Evolutionary conservation across 495 filamentous ascomycete genomes (phyloP), one percentile per base, ranked within the genome.

Genomic region (Hyphodiscus hymeniophilus): DNA sequence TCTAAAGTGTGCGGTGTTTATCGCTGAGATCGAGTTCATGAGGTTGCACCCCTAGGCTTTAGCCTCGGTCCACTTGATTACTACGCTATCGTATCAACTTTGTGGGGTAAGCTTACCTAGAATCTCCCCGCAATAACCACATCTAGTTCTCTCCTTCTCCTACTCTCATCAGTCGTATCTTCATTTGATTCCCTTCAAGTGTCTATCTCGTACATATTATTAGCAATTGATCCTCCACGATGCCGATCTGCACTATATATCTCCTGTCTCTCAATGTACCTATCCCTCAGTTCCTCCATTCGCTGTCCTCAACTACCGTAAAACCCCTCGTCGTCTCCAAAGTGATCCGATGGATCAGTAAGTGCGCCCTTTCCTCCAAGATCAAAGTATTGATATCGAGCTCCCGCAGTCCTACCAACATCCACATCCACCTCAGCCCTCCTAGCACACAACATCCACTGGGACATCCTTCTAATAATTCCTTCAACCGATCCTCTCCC

Each of bases 381-480:
- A n/a, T n/a, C n/a, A n/a, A n/a, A n/a, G n/a, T n/a, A n/a, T n/a
- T n/a, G n/a, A n/a, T n/a, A n/a, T n/a, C n/a, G n/a, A n/a, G n/a
- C n/a, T n/a, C n/a, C n/a, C n/a, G n/a, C n/a, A n/a, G n/a, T 83
- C 54, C 67, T 69, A 20, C 79, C 79, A 16, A 68, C 67, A 0
- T 40, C 53, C 4, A 61, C 77, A 11, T 79, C 77, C 39, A 60
- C 54, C 8, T 50, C 60, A 15, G 45, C 65, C 1, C 68, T 83
- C 8, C 63, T 80, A 4, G 66, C 66, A 28, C 60, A 58, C 12
- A 64, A 67, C 41, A 58, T 56, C 45, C 61, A 60, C 41, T 84
- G 80, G 80, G 74, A 81, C 47, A 60, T 82, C 17, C 61, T 84
- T 7, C 54, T 82, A 42, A 66, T 82, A 31, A 55, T 81, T 6